Percentiles rank a stretch among this genome's conserved stretches.
phyloP scores from a whole-genome alignment of 495 filamentous ascomycete genomes.

The Penicillium cosmopolitanum region DNA sequence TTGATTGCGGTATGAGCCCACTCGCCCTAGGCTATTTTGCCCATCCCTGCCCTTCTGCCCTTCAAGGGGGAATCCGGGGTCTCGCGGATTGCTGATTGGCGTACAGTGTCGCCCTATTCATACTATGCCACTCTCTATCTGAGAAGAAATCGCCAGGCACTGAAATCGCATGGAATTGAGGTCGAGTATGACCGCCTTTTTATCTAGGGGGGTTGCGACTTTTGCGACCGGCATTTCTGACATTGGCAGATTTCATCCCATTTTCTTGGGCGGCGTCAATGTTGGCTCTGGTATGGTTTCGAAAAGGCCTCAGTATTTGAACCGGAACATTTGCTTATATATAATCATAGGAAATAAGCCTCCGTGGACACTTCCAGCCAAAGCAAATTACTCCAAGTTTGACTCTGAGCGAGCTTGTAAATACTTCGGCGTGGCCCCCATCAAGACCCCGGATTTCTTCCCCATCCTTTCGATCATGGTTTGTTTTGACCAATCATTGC shows the following conservation, averaged over 20 bases:
- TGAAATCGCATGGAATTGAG: constrained; percentile 60
- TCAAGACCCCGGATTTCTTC: constrained; percentile 52
- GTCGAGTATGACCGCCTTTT: constrained; percentile 56
- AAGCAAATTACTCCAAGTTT: constrained; percentile 58
- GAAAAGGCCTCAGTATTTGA: neutral
- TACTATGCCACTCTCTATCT: constrained; percentile 66
- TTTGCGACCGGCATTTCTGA: constrained; percentile 9
- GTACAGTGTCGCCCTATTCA: constrained; percentile 70
- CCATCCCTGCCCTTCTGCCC: neutral
- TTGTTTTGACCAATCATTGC: constrained; percentile 1
- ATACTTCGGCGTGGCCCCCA: constrained; percentile 53
- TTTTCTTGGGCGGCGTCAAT: constrained; percentile 77
- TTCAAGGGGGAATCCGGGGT: neutral
- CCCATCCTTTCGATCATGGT: constrained; percentile 55
- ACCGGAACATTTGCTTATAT: neutral
- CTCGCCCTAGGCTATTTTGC: neutral
- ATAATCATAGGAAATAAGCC: constrained; percentile 65
- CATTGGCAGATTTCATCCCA: constrained; percentile 60
- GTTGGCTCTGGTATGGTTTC: constrained; percentile 55
- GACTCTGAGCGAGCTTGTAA: constrained; percentile 59
- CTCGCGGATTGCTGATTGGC: constrained; percentile 5
- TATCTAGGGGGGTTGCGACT: neutral
- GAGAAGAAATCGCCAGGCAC: constrained; percentile 51
- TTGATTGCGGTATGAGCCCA: constrained; percentile 31
- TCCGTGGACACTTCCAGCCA: constrained; percentile 70